These are phyloP conservation scores for Punica granatum DNA, from an alignment of 345 rosid species.

Conservation along the genomic window DNA sequence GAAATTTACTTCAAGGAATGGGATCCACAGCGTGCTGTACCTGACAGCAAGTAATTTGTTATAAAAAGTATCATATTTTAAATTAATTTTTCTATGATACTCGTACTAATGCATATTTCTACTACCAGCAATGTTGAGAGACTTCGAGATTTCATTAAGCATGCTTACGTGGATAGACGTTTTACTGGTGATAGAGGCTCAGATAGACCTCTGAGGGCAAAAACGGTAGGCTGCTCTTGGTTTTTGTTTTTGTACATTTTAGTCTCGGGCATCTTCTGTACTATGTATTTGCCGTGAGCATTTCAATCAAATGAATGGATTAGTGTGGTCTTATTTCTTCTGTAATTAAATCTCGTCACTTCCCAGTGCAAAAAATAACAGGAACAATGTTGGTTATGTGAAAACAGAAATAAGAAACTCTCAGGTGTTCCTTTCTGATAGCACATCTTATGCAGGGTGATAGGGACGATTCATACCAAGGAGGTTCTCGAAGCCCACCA, in stretches of 20 bases:
- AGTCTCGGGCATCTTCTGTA: background rate
- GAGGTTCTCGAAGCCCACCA: conserved; percentile 84
- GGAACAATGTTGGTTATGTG: background rate
- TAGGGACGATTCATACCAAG: conserved; percentile 55
- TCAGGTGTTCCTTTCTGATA: background rate
- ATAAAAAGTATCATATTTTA: conserved; percentile 1
- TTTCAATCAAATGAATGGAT: background rate
- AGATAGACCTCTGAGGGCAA: conserved; percentile 75
- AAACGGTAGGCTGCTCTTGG: conserved; percentile 37
- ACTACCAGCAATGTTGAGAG: conserved; percentile 62
- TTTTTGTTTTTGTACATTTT: background rate
- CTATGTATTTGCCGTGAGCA: background rate
- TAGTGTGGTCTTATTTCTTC: background rate
- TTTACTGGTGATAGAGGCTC: conserved; percentile 59
- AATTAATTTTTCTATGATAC: background rate
- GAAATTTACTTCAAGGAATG: conserved; percentile 80
- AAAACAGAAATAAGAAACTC: background rate
- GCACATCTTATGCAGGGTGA: conserved; percentile 44
- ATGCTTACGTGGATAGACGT: conserved; percentile 82
- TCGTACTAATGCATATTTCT: conserved; percentile 18
- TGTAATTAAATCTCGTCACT: background rate
- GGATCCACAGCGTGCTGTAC: conserved; percentile 68
- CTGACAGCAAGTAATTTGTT: conserved; percentile 60
- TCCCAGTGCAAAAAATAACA: background rate
- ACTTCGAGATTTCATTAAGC: conserved; percentile 83